Evolutionary conservation across 306 rosid genomes (phyloP), one percentile per base, ranked within the genome.

Genomic region (Cucurbita ficifolia): DNA sequence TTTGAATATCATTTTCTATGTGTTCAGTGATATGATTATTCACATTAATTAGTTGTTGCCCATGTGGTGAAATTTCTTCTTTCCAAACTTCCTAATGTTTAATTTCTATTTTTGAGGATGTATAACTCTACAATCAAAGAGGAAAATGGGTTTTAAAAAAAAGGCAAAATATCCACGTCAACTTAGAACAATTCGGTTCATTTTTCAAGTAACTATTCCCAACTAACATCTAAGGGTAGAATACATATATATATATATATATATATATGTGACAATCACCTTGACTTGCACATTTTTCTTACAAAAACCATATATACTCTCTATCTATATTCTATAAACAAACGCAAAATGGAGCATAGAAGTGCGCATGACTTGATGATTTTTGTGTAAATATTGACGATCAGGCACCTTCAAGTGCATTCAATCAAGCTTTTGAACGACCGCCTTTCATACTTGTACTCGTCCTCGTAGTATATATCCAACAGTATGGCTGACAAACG

Each of bases 291-390:
- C 50, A 67, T 42, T 67, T 67, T 67, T 43, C 40, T 45, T 45
- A 45, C 21, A 46, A 46, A 69, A 70, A 70, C 46, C 59, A 70
- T 21, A 21, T 67, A 22, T 43, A 33, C 16, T 43, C 17, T 0
- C 58, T 48, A 14, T 69, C 57, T 49, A 24, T 69, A 69, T 49
- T 64, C 58, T 24, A 19, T 36, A 21, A 73, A 64, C 57, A 73
- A 46, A 54, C 14, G 18, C 67, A 62, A 73, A 62, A 21, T 6
- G 59, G 64, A 72, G 79, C 69, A 46, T 48, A 53, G 62, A 74
- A 53, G 35, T 67, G 80, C 59, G 35, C 76, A 54, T 77, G 58
- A 52, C 29, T 48, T 29, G 74, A 70, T 49, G 24, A 49, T 6
- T 17, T 50, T 64, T 5, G 46, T 33, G 58, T 50, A 70, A 50